A percentile compares a stretch with the other conserved stretches of the same genome.
Conservation (phyloP, 306 rosid species). For the Quercus cerris region DNA sequence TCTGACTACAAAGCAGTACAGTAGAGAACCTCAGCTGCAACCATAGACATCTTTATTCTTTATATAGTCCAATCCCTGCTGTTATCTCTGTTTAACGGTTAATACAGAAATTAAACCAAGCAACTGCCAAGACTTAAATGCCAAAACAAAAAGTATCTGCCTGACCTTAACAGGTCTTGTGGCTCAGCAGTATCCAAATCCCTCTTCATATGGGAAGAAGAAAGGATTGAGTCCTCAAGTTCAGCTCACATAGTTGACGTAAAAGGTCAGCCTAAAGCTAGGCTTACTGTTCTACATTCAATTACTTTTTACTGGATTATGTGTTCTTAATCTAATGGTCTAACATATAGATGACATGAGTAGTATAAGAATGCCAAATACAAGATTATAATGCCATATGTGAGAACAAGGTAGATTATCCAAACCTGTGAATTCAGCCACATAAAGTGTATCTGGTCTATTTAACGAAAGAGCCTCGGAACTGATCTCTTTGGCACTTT, state of each 20-base stretch:
- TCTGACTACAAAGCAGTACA: no score
- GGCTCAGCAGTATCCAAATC: neutral
- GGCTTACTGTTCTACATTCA: neutral
- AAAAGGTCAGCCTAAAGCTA: neutral
- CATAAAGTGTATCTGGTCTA: constrained; percentile 16
- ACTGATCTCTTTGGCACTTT: constrained; percentile 73
- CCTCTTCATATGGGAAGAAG: neutral
- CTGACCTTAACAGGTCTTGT: neutral
- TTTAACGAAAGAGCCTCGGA: constrained; percentile 72
- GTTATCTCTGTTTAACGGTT: neutral
- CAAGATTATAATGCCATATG: neutral
- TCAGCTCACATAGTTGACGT: neutral
- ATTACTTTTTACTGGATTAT: neutral
- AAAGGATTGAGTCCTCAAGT: neutral
- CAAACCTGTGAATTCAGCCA: constrained; percentile 4
- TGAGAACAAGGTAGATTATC: neutral
- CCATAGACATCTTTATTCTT: neutral
- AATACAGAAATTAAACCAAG: neutral
- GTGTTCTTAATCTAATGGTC: neutral
- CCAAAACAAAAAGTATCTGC: neutral
- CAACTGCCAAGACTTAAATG: neutral
- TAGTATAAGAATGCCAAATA: neutral
- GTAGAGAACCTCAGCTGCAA: neutral
- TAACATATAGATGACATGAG: neutral
- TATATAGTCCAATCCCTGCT: neutral